Evolutionary conservation across 306 rosid genomes (phyloP).

Genomic region (Crataegus laevigata): DNA sequence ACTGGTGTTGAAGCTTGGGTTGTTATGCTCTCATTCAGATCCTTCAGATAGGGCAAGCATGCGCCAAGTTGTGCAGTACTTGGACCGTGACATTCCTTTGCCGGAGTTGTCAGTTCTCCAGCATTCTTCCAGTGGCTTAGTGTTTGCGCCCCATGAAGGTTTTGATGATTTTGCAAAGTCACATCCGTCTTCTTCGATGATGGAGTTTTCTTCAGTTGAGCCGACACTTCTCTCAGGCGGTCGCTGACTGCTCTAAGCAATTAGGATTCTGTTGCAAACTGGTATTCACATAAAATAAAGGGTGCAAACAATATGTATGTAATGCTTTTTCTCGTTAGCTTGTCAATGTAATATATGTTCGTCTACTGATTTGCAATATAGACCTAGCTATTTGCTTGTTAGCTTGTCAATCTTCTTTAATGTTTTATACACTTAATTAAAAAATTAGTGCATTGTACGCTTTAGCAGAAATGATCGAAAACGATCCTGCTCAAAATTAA

Average conservation of each 20-base stretch:
- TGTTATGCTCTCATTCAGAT: not conserved
- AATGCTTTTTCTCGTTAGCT: not conserved
- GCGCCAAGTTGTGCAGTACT: not conserved
- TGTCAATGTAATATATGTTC: not conserved
- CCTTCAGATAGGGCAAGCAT: not conserved
- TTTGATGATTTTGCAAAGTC: conserved; percentile 20
- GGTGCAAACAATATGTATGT: not conserved
- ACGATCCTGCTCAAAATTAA: no score
- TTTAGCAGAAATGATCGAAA: no score
- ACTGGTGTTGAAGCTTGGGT: not conserved
- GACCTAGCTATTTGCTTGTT: not conserved
- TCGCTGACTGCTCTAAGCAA: conserved; percentile 17
- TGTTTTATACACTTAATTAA: no score
- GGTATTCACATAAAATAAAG: not conserved
- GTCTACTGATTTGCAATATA: not conserved
- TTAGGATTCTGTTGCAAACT: not conserved
- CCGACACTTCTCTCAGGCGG: conserved; percentile 39
- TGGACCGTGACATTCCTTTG: not conserved
- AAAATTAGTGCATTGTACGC: no score
- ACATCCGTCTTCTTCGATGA: conserved; percentile 27
- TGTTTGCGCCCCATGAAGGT: not conserved
- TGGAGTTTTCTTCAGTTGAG: conserved; percentile 21
- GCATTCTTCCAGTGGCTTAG: not conserved
- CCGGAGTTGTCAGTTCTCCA: not conserved
- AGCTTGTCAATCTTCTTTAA: not conserved